Evolutionary conservation across 257 asterid species (phyloP), one percentile per base, ranked within the genome.

Genomic region (Scutellaria barbata): DNA sequence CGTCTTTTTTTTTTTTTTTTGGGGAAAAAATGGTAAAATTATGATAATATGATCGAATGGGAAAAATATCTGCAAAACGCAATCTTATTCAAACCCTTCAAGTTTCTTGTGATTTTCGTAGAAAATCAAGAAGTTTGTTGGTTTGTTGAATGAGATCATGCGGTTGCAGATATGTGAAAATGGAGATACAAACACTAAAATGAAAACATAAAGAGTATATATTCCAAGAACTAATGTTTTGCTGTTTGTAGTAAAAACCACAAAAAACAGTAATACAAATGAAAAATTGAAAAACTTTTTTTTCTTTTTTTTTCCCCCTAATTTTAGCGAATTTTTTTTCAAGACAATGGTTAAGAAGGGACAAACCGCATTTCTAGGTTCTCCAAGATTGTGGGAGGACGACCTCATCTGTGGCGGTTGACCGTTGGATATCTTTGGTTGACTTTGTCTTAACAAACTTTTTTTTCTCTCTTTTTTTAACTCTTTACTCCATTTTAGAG

Each of bases 21-120:
- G 47, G 4, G 10, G 3, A 71, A 41, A 61, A 17, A 41, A 71
- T 13, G 56, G 57, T 17, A 39, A 16, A 66, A 70, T 56, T 65
- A n/a, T 74, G 74, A 74, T 51, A 76, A 70, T 65, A 74, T 5
- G 39, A 48, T 69, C 47, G 70, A 51, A 60, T 30, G 77, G 16
- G 76, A 47, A 59, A 20, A 78, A 80, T 78, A 84, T 80, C 84
- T 76, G 85, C 75, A 78, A 82, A 66, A 71, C 60, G 68, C 79
- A 78, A 73, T 82, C 88, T 83, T 74, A 79, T 69, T 74, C 79
- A 76, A 89, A 85, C 84, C 89, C 79, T 79, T 70, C 85, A 72
- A 55, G 45, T 51, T 71, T 76, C 81, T 75, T 63, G 77, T 43
- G 70, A 66, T 81, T 81, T 82, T 77, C 79, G 5, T 7, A 76